Base-by-base conservation (phyloP, 2,329 filamentous ascomycete species). In the Pseudocercospora macadamiae region DNA sequence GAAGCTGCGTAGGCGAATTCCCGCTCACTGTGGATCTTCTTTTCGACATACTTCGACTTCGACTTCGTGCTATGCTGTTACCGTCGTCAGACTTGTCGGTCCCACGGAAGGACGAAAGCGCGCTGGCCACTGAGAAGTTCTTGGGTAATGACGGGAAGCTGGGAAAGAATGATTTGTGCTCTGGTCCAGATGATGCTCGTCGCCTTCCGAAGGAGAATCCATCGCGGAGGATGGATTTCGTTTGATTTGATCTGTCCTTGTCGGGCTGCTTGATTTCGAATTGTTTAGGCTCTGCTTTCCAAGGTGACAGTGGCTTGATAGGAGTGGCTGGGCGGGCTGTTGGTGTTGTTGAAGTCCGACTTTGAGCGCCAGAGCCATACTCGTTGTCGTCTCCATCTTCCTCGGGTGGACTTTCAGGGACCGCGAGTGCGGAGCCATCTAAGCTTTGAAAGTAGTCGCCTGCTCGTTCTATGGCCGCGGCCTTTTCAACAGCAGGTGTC, bases 401-500 rank as follows among this genome's bases (percentile, higher is more conserved):
- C 1, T 14, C 42, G 4, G 42, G 23, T 28, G 42, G 42, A n/a
- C 19, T 47, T 14, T 47, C 23, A 2, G 42, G 42, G 5, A 47
- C 21, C 10, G 42, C n/a, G 5, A 47, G 42, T 3, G 61, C 55
- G 5, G 61, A 47, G 9, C 65, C 64, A 48, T 64, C 66, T 9
- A 63, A 55, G 59, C 26, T 47, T 14, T 69, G 57, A 60, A 85
- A 84, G 64, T 83, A 80, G 14, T 71, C 77, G 3, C 78, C 79
- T 14, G 67, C 63, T 30, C 77, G 74, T 60, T 83, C 81, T 65
- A 87, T 73, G 1, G 79, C 80, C 2, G 82, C 80, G n/a, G 76
- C 80, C 69, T 86, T 87, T 68, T 86, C 84, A 18, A 80, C 80
- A 8, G 81, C 82, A 1, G 84, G 83, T 3, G 83, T 86, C 39